Base-by-base conservation (phyloP, 176 grass and related monocot genomes). In the Oryza glumipatula region DNA sequence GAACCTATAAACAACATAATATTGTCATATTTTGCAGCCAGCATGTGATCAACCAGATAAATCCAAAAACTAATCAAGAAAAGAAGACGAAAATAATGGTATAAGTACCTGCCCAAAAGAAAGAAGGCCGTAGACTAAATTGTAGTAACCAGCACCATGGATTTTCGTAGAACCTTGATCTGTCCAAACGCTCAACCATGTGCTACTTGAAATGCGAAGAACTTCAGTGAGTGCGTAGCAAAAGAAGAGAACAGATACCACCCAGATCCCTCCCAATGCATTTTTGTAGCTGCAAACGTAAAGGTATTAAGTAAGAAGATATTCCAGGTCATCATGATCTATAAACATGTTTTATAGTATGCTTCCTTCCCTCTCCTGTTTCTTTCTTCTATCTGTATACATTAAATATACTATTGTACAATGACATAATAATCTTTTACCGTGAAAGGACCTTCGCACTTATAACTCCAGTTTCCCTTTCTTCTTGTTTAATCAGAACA, bases 391-490 rank as follows among this genome's bases (percentile, higher is more conserved):
- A 54, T 51, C 5, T 41, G 54, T 23, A 77, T 70, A 70, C 26
- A 80, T 41, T 36, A 69, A 61, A 33, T 47, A 48, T 43, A 54
- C 56, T 45, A 30, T 15, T 8, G 56, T 8, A 83, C 3, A 64
- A 52, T 46, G 60, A 54, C 9, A 86, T 1, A 52, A 52, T 38
- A 58, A 83, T 82, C 43, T 60, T 72, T 85, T 94, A 96, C 96
- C 96, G 92, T 81, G 93, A 86, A 94, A 99, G 93, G 72, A 99
- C 96, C 38, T 92, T 99, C 3, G 71, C 26, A 72, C 94, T 94
- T 72, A 99, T 84, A 94, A 99, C 89, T 82, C 96, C 96, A 49
- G 96, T 99, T 92, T 99, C 96, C 64, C 96, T 87, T 83, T 99
- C 96, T 76, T 99, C 96, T 87, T 99, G 89, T 79, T 99, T 99